Evolutionary conservation across 805 yeast species (phyloP), one percentile per base, ranked within the genome.

Genomic region (Nakazawaea wyomingensis): DNA sequence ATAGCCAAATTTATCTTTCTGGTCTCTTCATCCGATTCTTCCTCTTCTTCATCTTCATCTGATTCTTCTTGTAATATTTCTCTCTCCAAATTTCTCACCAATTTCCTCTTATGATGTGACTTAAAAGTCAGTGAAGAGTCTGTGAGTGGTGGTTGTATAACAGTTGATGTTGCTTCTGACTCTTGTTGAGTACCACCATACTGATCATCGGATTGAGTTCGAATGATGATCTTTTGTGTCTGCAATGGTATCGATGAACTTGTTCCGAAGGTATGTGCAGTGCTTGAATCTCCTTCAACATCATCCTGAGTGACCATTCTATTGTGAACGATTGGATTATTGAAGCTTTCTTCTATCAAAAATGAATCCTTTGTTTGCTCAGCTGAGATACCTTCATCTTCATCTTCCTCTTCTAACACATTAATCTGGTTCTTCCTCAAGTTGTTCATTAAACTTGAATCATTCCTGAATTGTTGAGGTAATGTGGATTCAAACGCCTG

Each of bases 21-120:
- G 13, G 41, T 30, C 64, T 52, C 45, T 61, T 63, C 55, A 52
- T 65, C 47, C 55, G 69, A 60, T 61, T 77, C 59, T 49, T 52
- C 52, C 56, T 69, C 55, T 61, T 69, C 53, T 47, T 49, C 50
- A 50, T 54, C 50, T 54, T 49, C 50, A 50, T 54, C 50, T 54
- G 54, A 51, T 50, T 51, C 48, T 8, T 51, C 55, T 5, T 9
- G 34, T 18, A 11, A 36, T 36, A 10, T 30, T n/a, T n/a, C n/a
- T 37, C n/a, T 44, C 48, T 36, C 48, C 49, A n/a, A 48, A 50
- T 9, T 51, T 54, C 31, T 50, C 48, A 9, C 41, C 48, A 21
- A 41, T 42, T 20, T 45, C 37, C 43, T 21, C 45, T 35, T 40
- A 30, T 20, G 21, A 28, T 18, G 21, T 4, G 42, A 29, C 28